Conservation (phyloP, 1,284 basidiomycete species). For the Ustilago crameri region DNA sequence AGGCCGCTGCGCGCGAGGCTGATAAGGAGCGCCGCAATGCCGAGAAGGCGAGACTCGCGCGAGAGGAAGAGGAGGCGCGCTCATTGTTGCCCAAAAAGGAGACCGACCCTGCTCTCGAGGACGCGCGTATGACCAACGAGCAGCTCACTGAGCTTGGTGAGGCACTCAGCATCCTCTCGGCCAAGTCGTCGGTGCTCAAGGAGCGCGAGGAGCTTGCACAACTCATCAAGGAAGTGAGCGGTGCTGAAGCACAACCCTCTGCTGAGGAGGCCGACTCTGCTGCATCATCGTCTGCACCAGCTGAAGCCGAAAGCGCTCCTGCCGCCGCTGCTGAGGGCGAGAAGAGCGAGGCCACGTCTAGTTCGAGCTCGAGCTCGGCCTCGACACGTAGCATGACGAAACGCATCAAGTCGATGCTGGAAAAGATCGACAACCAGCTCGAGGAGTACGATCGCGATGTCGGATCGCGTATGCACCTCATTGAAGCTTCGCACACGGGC, state of each 20-base stretch:
- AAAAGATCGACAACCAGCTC: conserved; percentile 92
- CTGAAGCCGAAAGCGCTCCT: conserved; percentile 5
- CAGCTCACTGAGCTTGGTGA: conserved; percentile 94
- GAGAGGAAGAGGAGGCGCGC: conserved; percentile 59
- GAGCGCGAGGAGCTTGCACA: conserved; percentile 89
- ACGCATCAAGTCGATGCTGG: conserved; percentile 93
- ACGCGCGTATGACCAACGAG: conserved; percentile 93
- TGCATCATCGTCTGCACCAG: not conserved
- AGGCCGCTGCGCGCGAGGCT: conserved; percentile 86
- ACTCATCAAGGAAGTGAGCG: conserved; percentile 81
- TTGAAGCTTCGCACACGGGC: conserved; percentile 89
- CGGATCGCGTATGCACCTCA: conserved; percentile 90
- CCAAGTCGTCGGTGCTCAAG: conserved; percentile 95
- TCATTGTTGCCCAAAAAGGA: conserved; percentile 56
- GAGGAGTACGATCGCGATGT: conserved; percentile 84
- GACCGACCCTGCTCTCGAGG: conserved; percentile 68
- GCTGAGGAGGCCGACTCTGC: conserved; percentile 5
- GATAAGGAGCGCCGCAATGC: conserved; percentile 80
- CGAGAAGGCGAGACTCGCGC: conserved; percentile 59
- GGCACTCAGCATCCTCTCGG: conserved; percentile 87
- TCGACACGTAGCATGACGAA: conserved; percentile 82
- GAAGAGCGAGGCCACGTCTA: conserved; percentile 5
- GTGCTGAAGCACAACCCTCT: conserved; percentile 13
- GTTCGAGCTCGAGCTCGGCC: conserved; percentile 31
- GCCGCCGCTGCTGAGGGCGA: not conserved